phyloP scores from a whole-genome alignment of 306 rosid genomes.

The Vachellia collinsii region DNA sequence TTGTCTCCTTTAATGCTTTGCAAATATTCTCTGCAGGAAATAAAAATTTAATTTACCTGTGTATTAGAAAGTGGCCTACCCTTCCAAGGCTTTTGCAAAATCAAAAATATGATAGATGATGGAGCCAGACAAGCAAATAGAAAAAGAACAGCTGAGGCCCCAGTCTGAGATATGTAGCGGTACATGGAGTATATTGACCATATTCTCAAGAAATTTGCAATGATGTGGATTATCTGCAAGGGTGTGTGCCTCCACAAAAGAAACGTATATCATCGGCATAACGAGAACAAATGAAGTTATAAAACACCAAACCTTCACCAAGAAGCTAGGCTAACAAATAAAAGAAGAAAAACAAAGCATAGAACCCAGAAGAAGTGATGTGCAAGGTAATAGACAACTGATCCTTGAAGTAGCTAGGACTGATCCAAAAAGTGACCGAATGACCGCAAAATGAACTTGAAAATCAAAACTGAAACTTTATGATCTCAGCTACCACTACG shows the following conservation, averaged over 20 bases:
- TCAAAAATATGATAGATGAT: constrained; percentile 74
- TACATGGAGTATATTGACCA: constrained; percentile 96
- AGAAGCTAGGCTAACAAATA: not conserved
- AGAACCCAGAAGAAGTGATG: constrained; percentile 9
- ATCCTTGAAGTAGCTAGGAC: not conserved
- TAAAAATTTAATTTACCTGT: constrained; percentile 59
- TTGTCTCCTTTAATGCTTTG: not conserved
- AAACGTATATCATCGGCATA: constrained; percentile 28
- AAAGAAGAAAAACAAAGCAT: not conserved
- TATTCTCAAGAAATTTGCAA: constrained; percentile 88
- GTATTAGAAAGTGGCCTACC: constrained; percentile 90
- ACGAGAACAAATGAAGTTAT: constrained; percentile 10
- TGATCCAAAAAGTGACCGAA: constrained; percentile 23
- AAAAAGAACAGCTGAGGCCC: constrained; percentile 88
- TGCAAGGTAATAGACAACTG: not conserved
- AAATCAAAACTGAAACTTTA: constrained; percentile 12
- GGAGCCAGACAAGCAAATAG: constrained; percentile 82
- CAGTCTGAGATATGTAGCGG: constrained; percentile 73
- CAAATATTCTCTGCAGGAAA: constrained; percentile 7
- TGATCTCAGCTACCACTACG: not conserved
- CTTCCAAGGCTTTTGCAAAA: constrained; percentile 98
- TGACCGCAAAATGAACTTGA: constrained; percentile 29
- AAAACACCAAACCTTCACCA: constrained; percentile 19
- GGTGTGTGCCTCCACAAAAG: constrained; percentile 76
- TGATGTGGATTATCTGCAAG: constrained; percentile 81